Percentiles rank a stretch among this genome's conserved stretches.
Evolutionary conservation across 306 rosid species (phyloP).

Genomic region (Cicer pinnatifidum): DNA sequence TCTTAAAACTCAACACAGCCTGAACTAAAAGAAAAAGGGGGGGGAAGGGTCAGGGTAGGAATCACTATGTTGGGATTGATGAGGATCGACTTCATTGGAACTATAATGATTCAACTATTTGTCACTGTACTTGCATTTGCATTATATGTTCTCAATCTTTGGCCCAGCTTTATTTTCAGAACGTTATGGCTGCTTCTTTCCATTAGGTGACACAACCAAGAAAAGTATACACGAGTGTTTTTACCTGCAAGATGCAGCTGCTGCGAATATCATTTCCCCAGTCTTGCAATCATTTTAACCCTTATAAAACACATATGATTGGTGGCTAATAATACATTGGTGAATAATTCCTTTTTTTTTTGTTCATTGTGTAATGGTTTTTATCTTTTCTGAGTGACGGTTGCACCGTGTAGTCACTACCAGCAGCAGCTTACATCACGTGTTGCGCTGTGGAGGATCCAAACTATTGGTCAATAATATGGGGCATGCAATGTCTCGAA

Average conservation of each 20-base stretch:
- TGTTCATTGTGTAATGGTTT: too few species aligned
- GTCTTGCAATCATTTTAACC: background rate
- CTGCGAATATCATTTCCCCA: background rate
- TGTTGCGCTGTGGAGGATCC: too few species aligned
- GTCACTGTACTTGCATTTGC: slow-evolving; percentile 28
- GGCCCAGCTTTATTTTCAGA: slow-evolving; percentile 8
- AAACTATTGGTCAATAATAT: too few species aligned
- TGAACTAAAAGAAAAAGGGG: background rate
- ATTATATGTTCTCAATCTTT: background rate
- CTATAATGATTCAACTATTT: slow-evolving; percentile 33
- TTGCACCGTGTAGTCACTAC: too few species aligned
- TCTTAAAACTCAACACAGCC: slow-evolving; percentile 27
- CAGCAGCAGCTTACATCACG: too few species aligned
- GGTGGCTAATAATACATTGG: too few species aligned
- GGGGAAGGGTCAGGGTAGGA: background rate
- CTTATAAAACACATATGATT: background rate
- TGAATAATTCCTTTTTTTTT: too few species aligned
- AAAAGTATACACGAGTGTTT: background rate
- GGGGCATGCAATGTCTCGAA: background rate
- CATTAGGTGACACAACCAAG: background rate
- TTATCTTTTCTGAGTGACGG: too few species aligned
- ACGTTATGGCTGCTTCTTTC: background rate
- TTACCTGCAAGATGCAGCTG: background rate
- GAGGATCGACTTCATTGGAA: slow-evolving; percentile 26
- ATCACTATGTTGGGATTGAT: slow-evolving; percentile 22